Evolutionary conservation across 2,329 filamentous ascomycete species (phyloP).

Genomic region (Cladophialophora immunda): DNA sequence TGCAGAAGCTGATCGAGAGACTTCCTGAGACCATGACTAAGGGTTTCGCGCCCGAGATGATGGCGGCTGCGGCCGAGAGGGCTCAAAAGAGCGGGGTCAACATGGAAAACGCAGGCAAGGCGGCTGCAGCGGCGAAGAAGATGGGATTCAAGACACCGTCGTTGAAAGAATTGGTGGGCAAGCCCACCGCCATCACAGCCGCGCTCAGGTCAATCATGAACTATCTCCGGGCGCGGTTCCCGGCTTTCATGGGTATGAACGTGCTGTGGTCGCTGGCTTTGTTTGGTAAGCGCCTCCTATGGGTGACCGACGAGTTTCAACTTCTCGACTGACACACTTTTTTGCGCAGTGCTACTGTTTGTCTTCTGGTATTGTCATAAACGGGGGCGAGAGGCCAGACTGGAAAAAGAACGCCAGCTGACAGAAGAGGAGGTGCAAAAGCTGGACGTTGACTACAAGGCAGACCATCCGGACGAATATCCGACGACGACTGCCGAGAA

Average conservation of each 20-base stretch:
- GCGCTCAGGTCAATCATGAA: conserved; percentile 92
- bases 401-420: conserved; percentile 68
- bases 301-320: background rate
- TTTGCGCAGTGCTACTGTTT: conserved; percentile 78
- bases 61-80: conserved; percentile 80
- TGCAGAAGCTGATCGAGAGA: conserved; percentile 86
- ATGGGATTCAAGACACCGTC: conserved; percentile 74
- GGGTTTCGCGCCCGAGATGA: conserved; percentile 78
- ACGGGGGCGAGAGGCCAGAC: conserved; percentile 83
- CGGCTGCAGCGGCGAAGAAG: conserved; percentile 68
- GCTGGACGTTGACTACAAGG: conserved; percentile 48
- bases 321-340: background rate
- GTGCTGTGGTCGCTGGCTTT: conserved; percentile 88
- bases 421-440: conserved; percentile 54
- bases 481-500: conserved; percentile 53
- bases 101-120: conserved; percentile 59
- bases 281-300: conserved; percentile 70
- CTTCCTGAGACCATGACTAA: conserved; percentile 83
- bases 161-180: conserved; percentile 80
- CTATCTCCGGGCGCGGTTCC: conserved; percentile 86
- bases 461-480: conserved; percentile 43
- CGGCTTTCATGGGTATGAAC: conserved; percentile 89
- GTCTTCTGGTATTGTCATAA: conserved; percentile 99
- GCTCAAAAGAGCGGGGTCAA: conserved; percentile 66
- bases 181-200: conserved; percentile 83